Evolutionary conservation across 352 stramenopile genomes (phyloP), one percentile per base, ranked within the genome.

Genomic region (Plasmopara viticola): DNA sequence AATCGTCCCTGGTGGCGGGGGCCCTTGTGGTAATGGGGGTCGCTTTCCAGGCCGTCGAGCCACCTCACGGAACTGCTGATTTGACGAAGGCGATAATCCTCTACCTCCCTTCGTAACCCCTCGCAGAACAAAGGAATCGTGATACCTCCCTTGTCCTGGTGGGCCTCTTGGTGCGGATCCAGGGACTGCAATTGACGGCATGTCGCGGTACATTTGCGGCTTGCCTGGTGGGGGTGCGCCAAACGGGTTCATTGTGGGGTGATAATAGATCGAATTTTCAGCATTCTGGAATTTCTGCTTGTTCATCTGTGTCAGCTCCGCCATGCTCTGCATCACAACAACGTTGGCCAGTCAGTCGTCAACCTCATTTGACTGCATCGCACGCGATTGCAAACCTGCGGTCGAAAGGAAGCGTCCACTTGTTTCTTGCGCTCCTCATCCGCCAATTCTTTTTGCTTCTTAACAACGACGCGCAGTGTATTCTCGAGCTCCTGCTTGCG

Each of bases 201-300:
- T 64, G 2, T 73, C 60, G 12, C 65, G 71, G 53, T 85, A 90
- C 63, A 64, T 72, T 30, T 90, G 77, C 6, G 79, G 77, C 28
- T 63, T 66, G 12, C 79, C 79, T 17, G 79, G 79, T 1, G 79
- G 79, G 6, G 79, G 79, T 1, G 78, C 77, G 15, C 79, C 79
- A 25, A 88, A 90, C 1, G 79, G 79, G 31, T 90, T 90, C 8
- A 90, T 47, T 15, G 77, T 86, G n/a, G 77, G 77, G 39, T 90
- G 77, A 44, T 88, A 90, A 52, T 90, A 88, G 39, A 90, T 77
- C 1, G 79, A 90, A 40, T 87, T 90, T 75, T 90, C 73, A 51
- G 79, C 74, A 30, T 82, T 86, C 61, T 88, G 69, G 57, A 76
- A 90, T 31, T 71, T 78, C 41, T 77, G 66, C 33, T 68, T 77